These are phyloP conservation scores for Eucalyptus decipiens DNA, from an alignment of 345 rosid genomes.

Conservation along the genomic window DNA sequence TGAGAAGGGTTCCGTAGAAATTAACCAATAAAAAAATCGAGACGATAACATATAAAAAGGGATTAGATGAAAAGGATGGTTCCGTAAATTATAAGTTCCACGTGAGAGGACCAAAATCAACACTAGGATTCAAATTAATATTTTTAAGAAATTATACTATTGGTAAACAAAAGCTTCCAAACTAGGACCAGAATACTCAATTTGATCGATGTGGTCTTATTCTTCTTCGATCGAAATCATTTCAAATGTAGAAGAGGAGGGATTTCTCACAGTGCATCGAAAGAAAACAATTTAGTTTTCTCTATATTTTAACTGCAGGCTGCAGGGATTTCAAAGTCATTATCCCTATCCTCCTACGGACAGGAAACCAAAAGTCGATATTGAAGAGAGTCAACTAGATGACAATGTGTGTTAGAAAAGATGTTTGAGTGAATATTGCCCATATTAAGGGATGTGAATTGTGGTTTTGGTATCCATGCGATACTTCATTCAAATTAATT, in stretches of 20 bases:
- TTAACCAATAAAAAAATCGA: not conserved
- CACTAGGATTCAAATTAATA: not conserved
- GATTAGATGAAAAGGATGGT: not conserved
- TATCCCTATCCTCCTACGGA: not conserved
- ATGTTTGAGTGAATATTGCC: not conserved
- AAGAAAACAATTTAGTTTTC: not conserved
- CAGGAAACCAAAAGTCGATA: not conserved
- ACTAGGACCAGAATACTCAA: not conserved
- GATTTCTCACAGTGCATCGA: not conserved
- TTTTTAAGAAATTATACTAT: no score
- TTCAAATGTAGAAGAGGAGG: not conserved
- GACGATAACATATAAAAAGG: not conserved
- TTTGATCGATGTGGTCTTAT: not conserved
- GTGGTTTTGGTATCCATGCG: not conserved
- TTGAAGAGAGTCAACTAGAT: not conserved
- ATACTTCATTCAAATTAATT: not conserved
- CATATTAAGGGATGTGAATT: not conserved
- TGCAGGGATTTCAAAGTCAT: not conserved
- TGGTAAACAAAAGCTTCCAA: not conserved
- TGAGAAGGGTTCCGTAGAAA: not conserved
- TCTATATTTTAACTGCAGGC: not conserved
- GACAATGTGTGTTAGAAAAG: not conserved
- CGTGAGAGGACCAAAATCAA: not conserved
- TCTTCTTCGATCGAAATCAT: not conserved
- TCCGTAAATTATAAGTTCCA: not conserved